These are phyloP conservation scores for Ormosia semicastrata DNA, from an alignment of 306 rosid genomes.

Conservation along the genomic window DNA sequence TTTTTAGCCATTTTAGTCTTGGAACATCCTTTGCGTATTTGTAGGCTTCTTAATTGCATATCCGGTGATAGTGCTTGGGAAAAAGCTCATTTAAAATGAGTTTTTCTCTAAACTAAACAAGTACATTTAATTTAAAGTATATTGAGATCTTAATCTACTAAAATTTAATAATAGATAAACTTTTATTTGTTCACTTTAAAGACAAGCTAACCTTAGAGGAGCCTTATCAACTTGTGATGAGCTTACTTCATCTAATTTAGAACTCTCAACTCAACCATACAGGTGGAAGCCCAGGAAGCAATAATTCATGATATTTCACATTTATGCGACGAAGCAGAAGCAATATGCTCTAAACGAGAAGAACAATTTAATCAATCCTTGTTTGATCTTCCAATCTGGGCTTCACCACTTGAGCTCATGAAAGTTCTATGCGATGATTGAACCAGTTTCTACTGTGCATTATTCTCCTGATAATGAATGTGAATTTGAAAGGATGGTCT, in stretches of 20 bases:
- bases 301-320: constrained; percentile 48
- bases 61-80: neutral
- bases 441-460: constrained; percentile 12
- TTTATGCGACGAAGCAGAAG: constrained; percentile 64
- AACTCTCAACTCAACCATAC: neutral
- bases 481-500: constrained; percentile 18
- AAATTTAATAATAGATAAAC: too few species aligned
- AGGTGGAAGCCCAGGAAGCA: constrained; percentile 77
- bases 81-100: too few species aligned
- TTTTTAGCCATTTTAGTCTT: neutral
- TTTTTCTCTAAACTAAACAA: too few species aligned
- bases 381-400: constrained; percentile 72
- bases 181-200: too few species aligned
- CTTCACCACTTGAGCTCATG: constrained; percentile 61
- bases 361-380: constrained; percentile 45
- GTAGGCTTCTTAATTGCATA: neutral
- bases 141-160: too few species aligned
- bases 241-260: constrained; percentile 1
- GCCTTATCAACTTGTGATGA: neutral
- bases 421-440: constrained; percentile 50
- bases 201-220: too few species aligned
- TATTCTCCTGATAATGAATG: constrained; percentile 14
- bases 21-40: neutral
- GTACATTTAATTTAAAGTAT: too few species aligned
- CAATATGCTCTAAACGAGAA: constrained; percentile 48